Base-by-base conservation (phyloP, 805 yeast species). In the Komagataella mondaviorum region DNA sequence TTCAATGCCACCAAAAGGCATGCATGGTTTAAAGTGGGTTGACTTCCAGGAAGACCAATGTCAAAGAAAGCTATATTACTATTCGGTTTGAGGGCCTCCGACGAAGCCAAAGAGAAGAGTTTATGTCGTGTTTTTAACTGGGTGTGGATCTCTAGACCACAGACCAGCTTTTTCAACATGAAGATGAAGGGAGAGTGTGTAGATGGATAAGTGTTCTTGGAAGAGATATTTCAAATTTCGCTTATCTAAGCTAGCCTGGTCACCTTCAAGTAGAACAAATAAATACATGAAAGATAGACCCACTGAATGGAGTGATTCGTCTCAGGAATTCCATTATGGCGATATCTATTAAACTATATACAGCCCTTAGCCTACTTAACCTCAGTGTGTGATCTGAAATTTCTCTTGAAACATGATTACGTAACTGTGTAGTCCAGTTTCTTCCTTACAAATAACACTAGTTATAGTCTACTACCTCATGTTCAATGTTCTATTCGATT, bases 111-210 rank as follows among this genome's bases (percentile, higher is more conserved):
- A 3, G 96, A 85, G 57, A 93, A 93, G 23, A 93, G 77, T 64
- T 93, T 93, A 51, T 76, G 70, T 44, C 66, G 61, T 0, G 97
- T 87, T 55, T 77, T 74, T 51, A 93, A 69, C 64, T 93, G 99
- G 1, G 97, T 85, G 63, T 93, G 99, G 46, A 93, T 85, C 64
- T 93, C 99, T 43, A 93, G 69, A 0, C 99, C 99, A 61, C 96
- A 85, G 61, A 81, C 86, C 39, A 30, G 39, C 39, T 30, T 30
- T 30, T 14, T 30, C 5, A 30, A 30, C 39, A 30, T 30, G 14
- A 30, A 30, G 39, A 30, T 30, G 39, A 30, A 30, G 6, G 5
- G 14, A 30, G 14, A 2, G 14, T 30, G 1, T 30, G 39, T 30
- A 23, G 23, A 24, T 23, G 23, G 6, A 23, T 23, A 12, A 47